Evolutionary conservation across 1,139 yeast genomes (phyloP).

Genomic region (Waltiozyma sp.): DNA sequence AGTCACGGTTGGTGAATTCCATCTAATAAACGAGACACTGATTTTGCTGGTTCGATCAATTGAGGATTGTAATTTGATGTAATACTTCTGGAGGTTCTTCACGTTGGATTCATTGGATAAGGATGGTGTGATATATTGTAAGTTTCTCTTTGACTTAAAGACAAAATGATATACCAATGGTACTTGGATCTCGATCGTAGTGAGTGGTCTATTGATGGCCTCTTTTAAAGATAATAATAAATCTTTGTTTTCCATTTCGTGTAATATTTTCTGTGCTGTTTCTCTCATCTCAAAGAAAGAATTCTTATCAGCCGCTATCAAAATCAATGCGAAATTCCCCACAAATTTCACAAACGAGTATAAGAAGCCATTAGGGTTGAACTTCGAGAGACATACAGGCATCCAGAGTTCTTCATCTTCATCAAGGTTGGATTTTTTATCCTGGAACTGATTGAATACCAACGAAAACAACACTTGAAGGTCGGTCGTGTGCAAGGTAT

Average conservation of each 20-base stretch:
- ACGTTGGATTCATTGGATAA: constrained; percentile 10
- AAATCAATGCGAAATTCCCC: constrained; percentile 41
- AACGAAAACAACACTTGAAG: constrained; percentile 52
- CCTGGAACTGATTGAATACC: constrained; percentile 35
- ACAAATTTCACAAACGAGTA: constrained; percentile 68
- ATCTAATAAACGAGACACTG: constrained; percentile 22
- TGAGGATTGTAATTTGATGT: constrained; percentile 13
- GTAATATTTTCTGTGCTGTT: constrained; percentile 42
- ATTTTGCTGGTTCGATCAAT: constrained; percentile 10
- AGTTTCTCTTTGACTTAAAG: constrained; percentile 55
- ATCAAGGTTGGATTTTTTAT: constrained; percentile 10
- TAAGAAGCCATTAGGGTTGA: constrained; percentile 78
- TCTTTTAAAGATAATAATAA: constrained; percentile 26
- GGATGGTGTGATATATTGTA: constrained; percentile 39
- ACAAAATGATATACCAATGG: constrained; percentile 69
- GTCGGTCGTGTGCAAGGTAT: constrained; percentile 61
- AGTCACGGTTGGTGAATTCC: constrained; percentile 17
- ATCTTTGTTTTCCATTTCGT: constrained; percentile 26
- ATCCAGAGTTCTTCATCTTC: constrained; percentile 75
- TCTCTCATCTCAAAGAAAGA: constrained; percentile 67
- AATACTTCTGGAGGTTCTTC: constrained; percentile 12
- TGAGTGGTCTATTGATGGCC: constrained; percentile 31
- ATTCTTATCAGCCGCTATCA: constrained; percentile 76
- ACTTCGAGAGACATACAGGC: constrained; percentile 85
- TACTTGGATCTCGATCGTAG: constrained; percentile 43